Conservation (phyloP, 2,329 filamentous ascomycete species). For the Fusarium kyushuense region DNA sequence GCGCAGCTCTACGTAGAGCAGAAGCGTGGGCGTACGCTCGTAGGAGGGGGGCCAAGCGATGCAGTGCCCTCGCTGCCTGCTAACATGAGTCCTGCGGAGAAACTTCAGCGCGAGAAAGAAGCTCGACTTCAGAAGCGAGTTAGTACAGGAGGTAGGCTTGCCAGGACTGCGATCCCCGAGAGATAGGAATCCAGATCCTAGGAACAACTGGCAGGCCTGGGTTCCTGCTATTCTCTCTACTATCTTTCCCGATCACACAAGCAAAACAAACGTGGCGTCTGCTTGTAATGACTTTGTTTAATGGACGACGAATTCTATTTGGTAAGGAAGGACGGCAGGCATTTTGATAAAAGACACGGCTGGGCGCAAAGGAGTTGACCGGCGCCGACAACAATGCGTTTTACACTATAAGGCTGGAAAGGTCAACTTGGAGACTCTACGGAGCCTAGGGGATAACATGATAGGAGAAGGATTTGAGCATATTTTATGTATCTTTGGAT, state of each 20-base stretch:
- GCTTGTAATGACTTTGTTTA: constrained; percentile 20
- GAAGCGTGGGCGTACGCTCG: constrained; percentile 66
- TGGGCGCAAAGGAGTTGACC: constrained; percentile 44
- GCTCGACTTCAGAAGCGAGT: constrained; percentile 80
- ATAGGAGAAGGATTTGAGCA: constrained; percentile 29
- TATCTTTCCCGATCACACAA: constrained; percentile 47
- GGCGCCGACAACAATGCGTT: constrained; percentile 38
- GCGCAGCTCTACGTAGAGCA: constrained; percentile 89
- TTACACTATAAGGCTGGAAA: constrained; percentile 12
- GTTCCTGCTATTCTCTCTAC: constrained; percentile 54
- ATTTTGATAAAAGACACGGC: constrained; percentile 41
- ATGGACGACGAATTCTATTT: constrained; percentile 36
- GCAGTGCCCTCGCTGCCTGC: constrained; percentile 71
- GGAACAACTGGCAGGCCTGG: constrained; percentile 55
- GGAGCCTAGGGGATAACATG: constrained; percentile 19
- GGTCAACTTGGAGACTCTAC: constrained; percentile 15
- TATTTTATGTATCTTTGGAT: constrained; percentile 18
- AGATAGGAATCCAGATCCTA: constrained; percentile 63
- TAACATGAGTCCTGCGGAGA: constrained; percentile 59
- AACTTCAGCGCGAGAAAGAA: constrained; percentile 72
- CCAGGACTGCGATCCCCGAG: constrained; percentile 73
- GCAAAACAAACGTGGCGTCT: constrained; percentile 34
- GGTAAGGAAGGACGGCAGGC: constrained; percentile 37
- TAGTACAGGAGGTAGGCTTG: constrained; percentile 80
- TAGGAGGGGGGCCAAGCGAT: constrained; percentile 62